These are phyloP conservation scores for Boletus reticuloceps DNA, from an alignment of 768 basidiomycete genomes.

Conservation along the genomic window DNA sequence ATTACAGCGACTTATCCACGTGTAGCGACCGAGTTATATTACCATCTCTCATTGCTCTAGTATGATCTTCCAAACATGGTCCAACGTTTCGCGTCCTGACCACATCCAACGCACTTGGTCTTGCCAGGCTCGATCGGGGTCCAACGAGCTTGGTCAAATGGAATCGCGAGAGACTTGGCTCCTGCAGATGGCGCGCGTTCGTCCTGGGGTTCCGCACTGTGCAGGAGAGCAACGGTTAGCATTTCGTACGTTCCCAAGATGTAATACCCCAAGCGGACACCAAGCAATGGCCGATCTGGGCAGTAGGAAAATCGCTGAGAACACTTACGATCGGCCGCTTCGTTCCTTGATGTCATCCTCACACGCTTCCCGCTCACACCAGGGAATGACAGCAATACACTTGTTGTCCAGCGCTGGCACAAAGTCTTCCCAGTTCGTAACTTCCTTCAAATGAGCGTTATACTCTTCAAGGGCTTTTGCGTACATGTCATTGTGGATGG, in stretches of 20 bases:
- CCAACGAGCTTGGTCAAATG: constrained; percentile 88
- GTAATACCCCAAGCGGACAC: neutral
- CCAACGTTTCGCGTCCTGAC: constrained; percentile 88
- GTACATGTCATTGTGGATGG: constrained; percentile 91
- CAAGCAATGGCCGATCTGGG: neutral
- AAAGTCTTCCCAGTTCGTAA: constrained; percentile 89
- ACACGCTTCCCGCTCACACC: constrained; percentile 92
- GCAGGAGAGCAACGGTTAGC: constrained; percentile 3
- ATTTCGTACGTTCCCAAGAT: neutral
- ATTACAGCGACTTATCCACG: neutral
- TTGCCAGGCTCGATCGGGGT: constrained; percentile 75
- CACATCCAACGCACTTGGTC: constrained; percentile 90
- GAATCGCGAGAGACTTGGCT: constrained; percentile 95
- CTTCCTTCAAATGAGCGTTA: constrained; percentile 63
- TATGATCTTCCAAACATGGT: constrained; percentile 94
- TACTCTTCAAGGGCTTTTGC: constrained; percentile 70
- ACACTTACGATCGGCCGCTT: constrained; percentile 71
- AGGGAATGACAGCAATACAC: constrained; percentile 85
- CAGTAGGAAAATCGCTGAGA: neutral
- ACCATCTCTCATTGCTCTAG: constrained; percentile 33
- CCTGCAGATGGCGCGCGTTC: constrained; percentile 96
- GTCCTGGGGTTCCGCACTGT: constrained; percentile 82
- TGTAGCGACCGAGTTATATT: neutral
- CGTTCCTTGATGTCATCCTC: constrained; percentile 99
- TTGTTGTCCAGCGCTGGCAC: constrained; percentile 90